phyloP scores from a whole-genome alignment of 176 grass and related monocot genomes.

The Olyra latifolia region DNA sequence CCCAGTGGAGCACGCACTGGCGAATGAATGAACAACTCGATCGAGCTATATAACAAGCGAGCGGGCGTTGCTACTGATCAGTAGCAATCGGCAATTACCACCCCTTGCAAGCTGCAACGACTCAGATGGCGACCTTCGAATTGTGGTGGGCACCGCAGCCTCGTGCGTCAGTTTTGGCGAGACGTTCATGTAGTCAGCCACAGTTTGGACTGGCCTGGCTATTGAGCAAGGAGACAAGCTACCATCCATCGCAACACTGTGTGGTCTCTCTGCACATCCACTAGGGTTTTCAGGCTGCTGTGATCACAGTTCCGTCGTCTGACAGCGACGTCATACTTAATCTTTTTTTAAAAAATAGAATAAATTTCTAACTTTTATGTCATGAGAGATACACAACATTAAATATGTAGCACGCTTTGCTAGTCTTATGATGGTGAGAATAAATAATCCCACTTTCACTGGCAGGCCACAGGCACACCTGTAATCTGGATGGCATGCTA shows the following conservation, averaged over 20 bases:
- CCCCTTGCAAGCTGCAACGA: not conserved
- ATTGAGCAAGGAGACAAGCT: not conserved
- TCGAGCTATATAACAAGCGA: too few species aligned
- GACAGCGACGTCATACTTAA: too few species aligned
- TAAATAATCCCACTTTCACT: too few species aligned
- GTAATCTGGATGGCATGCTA: too few species aligned
- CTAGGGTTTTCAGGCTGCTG: not conserved
- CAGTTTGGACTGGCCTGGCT: not conserved
- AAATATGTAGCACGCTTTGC: too few species aligned
- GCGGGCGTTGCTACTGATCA: too few species aligned
- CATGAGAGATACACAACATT: too few species aligned
- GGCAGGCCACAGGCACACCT: too few species aligned
- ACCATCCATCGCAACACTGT: not conserved
- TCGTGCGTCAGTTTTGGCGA: slow-evolving; percentile 18
- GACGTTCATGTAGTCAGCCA: not conserved
- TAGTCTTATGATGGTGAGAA: too few species aligned
- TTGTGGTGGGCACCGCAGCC: slow-evolving; percentile 7
- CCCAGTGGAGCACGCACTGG: not conserved
- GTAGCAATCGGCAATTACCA: not conserved
- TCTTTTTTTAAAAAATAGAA: too few species aligned
- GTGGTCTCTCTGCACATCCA: not conserved
- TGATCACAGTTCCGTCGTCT: too few species aligned
- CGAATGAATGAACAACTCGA: not conserved
- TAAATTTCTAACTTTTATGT: too few species aligned
- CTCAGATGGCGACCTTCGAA: not conserved